Conservation (phyloP, 2,329 filamentous ascomycete genomes). For the Pseudogymnoascus sp. region DNA sequence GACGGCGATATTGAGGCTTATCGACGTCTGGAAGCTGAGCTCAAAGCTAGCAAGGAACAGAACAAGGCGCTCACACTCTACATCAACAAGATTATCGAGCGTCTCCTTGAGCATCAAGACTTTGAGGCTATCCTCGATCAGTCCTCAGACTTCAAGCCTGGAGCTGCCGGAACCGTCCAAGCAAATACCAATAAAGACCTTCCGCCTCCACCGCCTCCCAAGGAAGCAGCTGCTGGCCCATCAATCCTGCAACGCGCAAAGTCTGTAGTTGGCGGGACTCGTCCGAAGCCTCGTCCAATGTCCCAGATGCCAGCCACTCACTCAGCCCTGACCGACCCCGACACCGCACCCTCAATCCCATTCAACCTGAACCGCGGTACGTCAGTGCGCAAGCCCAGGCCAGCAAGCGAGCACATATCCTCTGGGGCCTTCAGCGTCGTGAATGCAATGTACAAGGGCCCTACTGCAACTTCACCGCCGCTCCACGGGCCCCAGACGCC, state of each 20-base stretch:
- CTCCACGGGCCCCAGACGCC: slow-evolving; percentile 45
- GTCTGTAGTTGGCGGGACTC: slow-evolving; percentile 47
- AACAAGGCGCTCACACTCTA: slow-evolving; percentile 97
- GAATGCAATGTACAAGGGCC: slow-evolving; percentile 82
- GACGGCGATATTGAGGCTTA: slow-evolving; percentile 55
- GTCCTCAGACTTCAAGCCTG: slow-evolving; percentile 54
- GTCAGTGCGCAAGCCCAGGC: slow-evolving; percentile 44
- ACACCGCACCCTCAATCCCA: slow-evolving; percentile 69
- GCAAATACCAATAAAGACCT: slow-evolving; percentile 66
- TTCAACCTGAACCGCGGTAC: slow-evolving; percentile 50
- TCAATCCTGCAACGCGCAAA: slow-evolving; percentile 56
- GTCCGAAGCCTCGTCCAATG: slow-evolving; percentile 47
- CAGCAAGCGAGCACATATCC: slow-evolving; percentile 57
- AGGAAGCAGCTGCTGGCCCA: slow-evolving; percentile 36
- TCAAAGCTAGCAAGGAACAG: slow-evolving; percentile 77
- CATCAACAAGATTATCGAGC: slow-evolving; percentile 98
- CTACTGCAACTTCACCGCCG: slow-evolving; percentile 53
- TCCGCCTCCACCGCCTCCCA: slow-evolving; percentile 60
- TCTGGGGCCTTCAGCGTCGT: slow-evolving; percentile 61
- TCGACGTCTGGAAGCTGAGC: slow-evolving; percentile 67
- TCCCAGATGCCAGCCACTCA: slow-evolving; percentile 43
- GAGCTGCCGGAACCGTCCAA: slow-evolving; percentile 23
- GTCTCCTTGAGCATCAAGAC: slow-evolving; percentile 85
- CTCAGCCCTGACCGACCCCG: slow-evolving; percentile 54
- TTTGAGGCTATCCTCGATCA: slow-evolving; percentile 91